Base-by-base conservation (phyloP, 495 filamentous ascomycete species). In the Daldinia bambusicola region DNA sequence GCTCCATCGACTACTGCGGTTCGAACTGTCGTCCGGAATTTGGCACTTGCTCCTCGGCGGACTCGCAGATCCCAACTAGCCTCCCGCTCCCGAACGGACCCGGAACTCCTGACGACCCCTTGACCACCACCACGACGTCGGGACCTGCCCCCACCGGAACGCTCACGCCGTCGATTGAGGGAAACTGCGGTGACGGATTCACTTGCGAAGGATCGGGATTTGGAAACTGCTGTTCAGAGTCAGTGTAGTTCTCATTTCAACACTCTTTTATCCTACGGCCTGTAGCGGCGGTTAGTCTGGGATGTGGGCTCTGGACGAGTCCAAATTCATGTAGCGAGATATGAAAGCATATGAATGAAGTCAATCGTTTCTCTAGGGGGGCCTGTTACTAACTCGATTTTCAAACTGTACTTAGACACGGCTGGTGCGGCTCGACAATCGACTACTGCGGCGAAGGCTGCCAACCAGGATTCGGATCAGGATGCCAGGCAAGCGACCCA, bases 1-100 rank as follows among this genome's bases (percentile, higher is more conserved):
- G 81, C 55, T 82, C 82, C 0, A 80, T 78, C 7, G 75, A 78
- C 26, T 81, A 86, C 71, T 89, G 87, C 70, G 84, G 83, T 26
- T 65, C 63, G 1, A 84, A 81, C 7, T 90, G 87, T 60, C 80
- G 83, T 30, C 68, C 80, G 9, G 76, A 79, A 26, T 84, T 83
- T 58, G 86, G 87, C 5, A 80, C 78, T 55, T 89, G 87, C 63
- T 62, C 78, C 10, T 26, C 55, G 7, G 53, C 72, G 9, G 74
- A 76, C 51, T 57, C 64, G 10, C 36, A 22, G 18, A 61, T 69
- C 60, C 66, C 65, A 6, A 70, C 61, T 8, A 52, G 34, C 43
- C 9, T 57, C 12, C 70, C 70, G 40, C 61, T 71, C 8, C 69
- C 69, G 31, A 65, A 16, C 36, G 60, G 65, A 5, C 70, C 70